Base-by-base conservation (phyloP, 108 stramenopile genomes). In the Fistulifera pelliculosa region DNA sequence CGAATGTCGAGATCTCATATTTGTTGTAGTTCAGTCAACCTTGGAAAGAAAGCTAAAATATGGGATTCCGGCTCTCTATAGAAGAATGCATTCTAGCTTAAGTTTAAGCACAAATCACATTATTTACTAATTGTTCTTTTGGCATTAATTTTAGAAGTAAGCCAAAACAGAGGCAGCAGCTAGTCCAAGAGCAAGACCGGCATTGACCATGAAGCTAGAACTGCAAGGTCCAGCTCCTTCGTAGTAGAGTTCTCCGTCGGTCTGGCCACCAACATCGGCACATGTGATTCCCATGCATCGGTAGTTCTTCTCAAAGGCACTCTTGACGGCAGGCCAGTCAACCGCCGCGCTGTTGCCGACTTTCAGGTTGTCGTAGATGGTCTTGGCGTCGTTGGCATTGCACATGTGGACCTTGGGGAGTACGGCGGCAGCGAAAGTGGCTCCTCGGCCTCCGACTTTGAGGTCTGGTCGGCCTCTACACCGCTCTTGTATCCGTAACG, bases 351-450 rank as follows among this genome's bases (percentile, higher is more conserved):
- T 73, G 35, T 67, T 62, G 14, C 71, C 73, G 17, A 76, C 52
- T 21, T 53, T 48, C 70, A 86, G 65, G 65, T 75, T 86, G 35
- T 78, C 42, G 66, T 84, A 83, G 35, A 91, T 79, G 12, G 55
- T 79, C 6, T 47, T n/a, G 6, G 85, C 89, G 41, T 69, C 85
- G 0, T 41, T 47, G 4, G 53, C 58, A 38, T 61, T 58, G 39
- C 75, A 81, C 12, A 61, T 66, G 48, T 77, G 67, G 42, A 91
- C 54, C 17, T 78, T 40, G 7, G 89, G 89, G 41, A 87, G 65
- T 7, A 85, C 60, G 42, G 75, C 66, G 18, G 85, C 85, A 49
- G 85, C 89, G 56, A 87, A 91, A 4, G 56, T 59, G 16, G 79
- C 81, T 23, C 83, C 50, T 85, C 81, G 10, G 81, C 79, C 24